Evolutionary conservation across 1,284 basidiomycete genomes (phyloP), one percentile per base, ranked within the genome.

Genomic region (Exobasidium rhododendri): DNA sequence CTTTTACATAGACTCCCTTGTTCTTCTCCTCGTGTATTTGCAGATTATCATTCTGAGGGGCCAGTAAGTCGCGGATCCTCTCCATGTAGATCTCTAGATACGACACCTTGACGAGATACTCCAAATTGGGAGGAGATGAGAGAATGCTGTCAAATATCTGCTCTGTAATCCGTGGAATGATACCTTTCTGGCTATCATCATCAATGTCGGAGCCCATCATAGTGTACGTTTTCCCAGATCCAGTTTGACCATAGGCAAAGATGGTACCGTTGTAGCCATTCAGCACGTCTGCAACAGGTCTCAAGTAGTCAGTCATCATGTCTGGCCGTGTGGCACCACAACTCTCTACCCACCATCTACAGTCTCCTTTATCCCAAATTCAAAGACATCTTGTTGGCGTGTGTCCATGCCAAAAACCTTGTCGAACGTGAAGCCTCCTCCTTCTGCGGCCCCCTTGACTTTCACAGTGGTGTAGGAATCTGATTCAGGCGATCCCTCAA

Each of bases 1-100:
- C 90, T 84, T 99, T 99, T 73, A 99, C 94, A 80, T 98, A 97
- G 40, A 99, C 96, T 46, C 97, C 96, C 73, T 91, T 89, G 17
- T 87, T 89, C 82, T 98, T 98, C 83, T 99, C 96, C 80, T 99
- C 96, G 80, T 99, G 96, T 7, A 99, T 89, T 73, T 97, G 94
- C 14, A 99, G 84, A 80, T 99, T 99, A 81, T 98, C 96, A 74
- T 98, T 97, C 82, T 94, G 91, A 44, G 96, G 96, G 62, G 93
- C 90, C 61, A 99, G 85, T 64, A 99, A 82, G 85, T 99, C 96
- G 62, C 94, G 87, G 73, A 99, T 94, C 69, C 89, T 87, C 82
- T 99, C 96, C 79, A 98, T 86, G 82, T 99, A 99, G 70, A 99
- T 98, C 81, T 99, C 96, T 93, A 99, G 97, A 81, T 98, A 99